Conservation (phyloP, 805 yeast genomes). For the Cyberlindnera sargentensis region DNA sequence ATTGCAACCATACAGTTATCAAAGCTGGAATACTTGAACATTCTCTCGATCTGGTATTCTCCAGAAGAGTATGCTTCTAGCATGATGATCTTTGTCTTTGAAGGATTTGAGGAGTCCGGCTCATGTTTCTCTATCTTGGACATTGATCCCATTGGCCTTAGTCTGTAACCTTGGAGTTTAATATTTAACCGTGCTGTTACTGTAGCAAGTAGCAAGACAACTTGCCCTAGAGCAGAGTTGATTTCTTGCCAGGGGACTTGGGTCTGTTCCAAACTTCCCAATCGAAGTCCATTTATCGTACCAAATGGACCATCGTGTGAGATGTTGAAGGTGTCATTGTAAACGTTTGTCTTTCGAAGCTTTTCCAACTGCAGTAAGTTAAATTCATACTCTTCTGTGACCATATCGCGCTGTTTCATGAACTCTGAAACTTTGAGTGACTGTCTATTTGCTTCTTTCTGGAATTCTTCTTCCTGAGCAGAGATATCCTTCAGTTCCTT, state of each 20-base stretch:
- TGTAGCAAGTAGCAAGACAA: constrained; percentile 62
- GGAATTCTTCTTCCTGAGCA: constrained; percentile 39
- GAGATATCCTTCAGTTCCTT: constrained; percentile 40
- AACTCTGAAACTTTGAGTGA: constrained; percentile 47
- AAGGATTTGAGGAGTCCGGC: constrained; percentile 27
- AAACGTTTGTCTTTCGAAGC: constrained; percentile 71
- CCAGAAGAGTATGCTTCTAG: constrained; percentile 55
- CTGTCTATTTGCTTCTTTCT: constrained; percentile 44
- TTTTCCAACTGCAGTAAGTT: constrained; percentile 62
- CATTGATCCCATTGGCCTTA: constrained; percentile 79
- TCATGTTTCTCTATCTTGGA: constrained; percentile 63
- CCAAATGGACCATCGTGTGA: constrained; percentile 83
- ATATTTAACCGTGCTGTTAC: constrained; percentile 51
- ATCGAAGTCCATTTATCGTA: constrained; percentile 74
- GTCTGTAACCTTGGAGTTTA: constrained; percentile 48
- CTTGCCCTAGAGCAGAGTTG: constrained; percentile 86
- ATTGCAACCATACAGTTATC: constrained; percentile 80
- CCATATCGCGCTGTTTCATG: constrained; percentile 49
- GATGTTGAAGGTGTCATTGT: constrained; percentile 74
- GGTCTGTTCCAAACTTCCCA: constrained; percentile 59
- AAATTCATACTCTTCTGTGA: constrained; percentile 54
- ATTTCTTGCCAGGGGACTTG: constrained; percentile 86
- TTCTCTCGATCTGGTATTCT: constrained; percentile 63
- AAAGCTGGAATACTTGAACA: constrained; percentile 66
- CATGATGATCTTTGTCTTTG: constrained; percentile 28